Evolutionary conservation across 768 basidiomycete genomes (phyloP).

Genomic region (Xerocomus brunneocitrinus): DNA sequence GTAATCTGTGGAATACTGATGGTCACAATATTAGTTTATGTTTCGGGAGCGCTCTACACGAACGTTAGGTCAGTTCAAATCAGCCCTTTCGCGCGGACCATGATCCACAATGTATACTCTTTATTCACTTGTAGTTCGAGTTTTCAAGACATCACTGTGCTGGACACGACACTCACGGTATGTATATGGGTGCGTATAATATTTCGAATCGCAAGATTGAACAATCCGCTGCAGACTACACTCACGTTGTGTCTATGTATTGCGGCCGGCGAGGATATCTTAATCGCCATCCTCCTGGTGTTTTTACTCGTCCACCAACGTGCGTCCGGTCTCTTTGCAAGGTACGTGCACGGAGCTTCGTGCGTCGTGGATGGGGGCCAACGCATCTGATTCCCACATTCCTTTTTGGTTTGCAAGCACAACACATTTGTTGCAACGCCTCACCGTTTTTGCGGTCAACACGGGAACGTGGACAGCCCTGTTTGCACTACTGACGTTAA

Average conservation of each 20-base stretch:
- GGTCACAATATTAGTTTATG: neutral
- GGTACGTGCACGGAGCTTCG: neutral
- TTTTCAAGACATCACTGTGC: neutral
- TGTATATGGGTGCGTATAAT: neutral
- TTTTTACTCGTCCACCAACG: neutral
- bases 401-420: neutral
- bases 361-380: neutral
- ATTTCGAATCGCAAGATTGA: neutral
- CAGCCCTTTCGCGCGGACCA: neutral
- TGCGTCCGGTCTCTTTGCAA: neutral
- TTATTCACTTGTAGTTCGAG: neutral
- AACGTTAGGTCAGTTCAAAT: neutral
- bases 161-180: neutral
- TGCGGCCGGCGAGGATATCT: neutral
- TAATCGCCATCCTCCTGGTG: neutral
- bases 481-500: conserved; percentile 32
- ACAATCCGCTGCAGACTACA: neutral
- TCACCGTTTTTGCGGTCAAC: conserved; percentile 1
- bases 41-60: neutral
- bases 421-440: neutral
- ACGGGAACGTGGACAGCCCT: conserved; percentile 48
- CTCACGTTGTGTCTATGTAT: neutral
- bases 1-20: neutral
- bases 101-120: neutral
- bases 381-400: neutral